phyloP scores from a whole-genome alignment of 148 eudicot genomes.

The Chenopodium berlandieri region DNA sequence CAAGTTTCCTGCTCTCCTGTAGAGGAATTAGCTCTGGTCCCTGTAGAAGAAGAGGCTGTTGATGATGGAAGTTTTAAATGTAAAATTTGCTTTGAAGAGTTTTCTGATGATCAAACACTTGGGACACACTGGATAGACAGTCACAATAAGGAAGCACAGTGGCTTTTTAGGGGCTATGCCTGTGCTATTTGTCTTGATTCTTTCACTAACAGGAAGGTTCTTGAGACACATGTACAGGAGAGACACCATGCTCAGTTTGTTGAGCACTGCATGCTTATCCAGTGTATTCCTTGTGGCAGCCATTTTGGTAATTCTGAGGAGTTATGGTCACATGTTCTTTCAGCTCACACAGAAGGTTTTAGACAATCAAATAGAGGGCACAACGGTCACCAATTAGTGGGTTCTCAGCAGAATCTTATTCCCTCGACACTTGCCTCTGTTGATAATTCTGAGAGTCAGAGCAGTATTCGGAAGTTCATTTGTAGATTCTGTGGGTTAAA shows the following conservation, averaged over 20 bases:
- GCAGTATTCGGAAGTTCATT: slow-evolving; percentile 49
- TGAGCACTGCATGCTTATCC: slow-evolving; percentile 89
- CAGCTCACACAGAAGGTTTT: slow-evolving; percentile 63
- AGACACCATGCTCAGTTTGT: slow-evolving; percentile 85
- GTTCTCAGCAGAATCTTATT: slow-evolving; percentile 35
- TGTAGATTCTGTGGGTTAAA: slow-evolving; percentile 90
- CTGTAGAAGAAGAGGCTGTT: slow-evolving; percentile 34
- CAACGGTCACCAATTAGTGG: slow-evolving; percentile 13
- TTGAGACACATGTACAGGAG: slow-evolving; percentile 91
- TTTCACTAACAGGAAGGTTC: slow-evolving; percentile 81
- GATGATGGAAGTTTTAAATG: slow-evolving; percentile 53
- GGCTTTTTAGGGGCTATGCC: slow-evolving; percentile 91
- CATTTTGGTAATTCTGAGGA: slow-evolving; percentile 83
- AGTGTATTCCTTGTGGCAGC: slow-evolving; percentile 84
- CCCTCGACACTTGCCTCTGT: slow-evolving; percentile 22
- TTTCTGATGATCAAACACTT: slow-evolving; percentile 60
- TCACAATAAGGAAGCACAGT: slow-evolving; percentile 95
- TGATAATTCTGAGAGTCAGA: slow-evolving; percentile 45
- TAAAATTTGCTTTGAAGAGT: slow-evolving; percentile 65
- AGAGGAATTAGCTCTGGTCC: slow-evolving; percentile 33
- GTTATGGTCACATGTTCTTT: slow-evolving; percentile 87
- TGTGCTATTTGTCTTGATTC: slow-evolving; percentile 98
- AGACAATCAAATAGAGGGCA: slow-evolving; percentile 43
- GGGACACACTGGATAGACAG: slow-evolving; percentile 76
- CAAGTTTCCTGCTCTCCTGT: slow-evolving; percentile 32